Percentiles rank a stretch among this genome's conserved stretches.
Conservation (phyloP, 805 yeast genomes). For the Candida odintsovae region DNA sequence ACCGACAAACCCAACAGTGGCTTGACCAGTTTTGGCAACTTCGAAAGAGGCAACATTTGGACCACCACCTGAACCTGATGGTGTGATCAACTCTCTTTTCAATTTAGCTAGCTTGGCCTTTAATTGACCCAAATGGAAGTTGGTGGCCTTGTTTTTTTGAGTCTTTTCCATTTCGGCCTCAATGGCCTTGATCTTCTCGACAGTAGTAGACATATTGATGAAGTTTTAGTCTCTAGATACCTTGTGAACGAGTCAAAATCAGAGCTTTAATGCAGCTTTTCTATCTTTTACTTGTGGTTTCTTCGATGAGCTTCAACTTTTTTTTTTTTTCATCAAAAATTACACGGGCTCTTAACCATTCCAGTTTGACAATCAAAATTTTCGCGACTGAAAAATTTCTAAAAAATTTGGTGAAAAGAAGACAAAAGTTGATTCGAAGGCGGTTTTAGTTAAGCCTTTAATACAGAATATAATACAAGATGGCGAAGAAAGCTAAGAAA, state of each 20-base stretch:
- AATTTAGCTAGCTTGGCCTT: slow-evolving; percentile 95
- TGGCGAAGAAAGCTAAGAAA: slow-evolving; percentile 53
- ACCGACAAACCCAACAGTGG: slow-evolving; percentile 96
- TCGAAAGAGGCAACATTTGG: slow-evolving; percentile 94
- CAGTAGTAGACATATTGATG: slow-evolving; percentile 20
- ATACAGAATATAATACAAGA: neutral
- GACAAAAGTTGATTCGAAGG: neutral
- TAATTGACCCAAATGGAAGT: slow-evolving; percentile 94
- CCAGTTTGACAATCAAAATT: neutral
- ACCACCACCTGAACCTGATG: slow-evolving; percentile 75
- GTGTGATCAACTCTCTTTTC: slow-evolving; percentile 82
- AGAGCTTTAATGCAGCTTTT: neutral
- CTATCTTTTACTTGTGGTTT: neutral
- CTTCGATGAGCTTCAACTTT: neutral
- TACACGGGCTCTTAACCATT: neutral
- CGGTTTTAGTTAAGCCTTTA: neutral
- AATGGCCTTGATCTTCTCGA: slow-evolving; percentile 20
- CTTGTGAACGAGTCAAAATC: neutral
- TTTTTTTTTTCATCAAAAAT: neutral
- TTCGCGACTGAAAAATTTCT: slow-evolving; percentile 9
- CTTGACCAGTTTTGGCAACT: slow-evolving; percentile 98
- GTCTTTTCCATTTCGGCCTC: slow-evolving; percentile 93
- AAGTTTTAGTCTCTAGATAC: neutral
- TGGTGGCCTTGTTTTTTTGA: slow-evolving; percentile 96
- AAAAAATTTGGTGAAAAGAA: neutral